Evolutionary conservation across 352 stramenopile genomes (phyloP), one percentile per base, ranked within the genome.

Genomic region (Pythium sukuiense): DNA sequence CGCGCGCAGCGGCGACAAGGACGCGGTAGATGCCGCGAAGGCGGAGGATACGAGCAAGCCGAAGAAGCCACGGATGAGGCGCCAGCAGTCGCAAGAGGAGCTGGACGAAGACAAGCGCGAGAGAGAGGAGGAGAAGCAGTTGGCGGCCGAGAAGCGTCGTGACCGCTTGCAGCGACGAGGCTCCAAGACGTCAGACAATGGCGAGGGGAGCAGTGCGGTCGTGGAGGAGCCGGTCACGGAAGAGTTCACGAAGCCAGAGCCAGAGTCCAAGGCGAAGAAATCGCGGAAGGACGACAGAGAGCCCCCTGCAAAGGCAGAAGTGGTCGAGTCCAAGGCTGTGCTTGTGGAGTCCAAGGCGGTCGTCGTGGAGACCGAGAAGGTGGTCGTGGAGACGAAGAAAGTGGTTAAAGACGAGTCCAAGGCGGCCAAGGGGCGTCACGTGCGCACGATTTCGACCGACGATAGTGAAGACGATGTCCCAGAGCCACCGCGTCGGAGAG

Each of bases 11-110:
- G 58, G 26, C 18, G 37, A 60, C 0, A 11, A 33, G 29, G 37
- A 35, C 8, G 37, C 35, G 35, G 35, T 61, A 39, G n/a, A 49
- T 2, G 24, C 29, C 0, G 6, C 13, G 14, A 12, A 2, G 53
- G 26, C 26, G 14, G 49, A 33, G 27, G 30, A 59, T n/a, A 18
- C 50, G 3, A 35, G 32, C 32, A 35, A 43, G 52, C 26, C 52
- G n/a, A 67, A 60, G 50, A 7, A 12, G 32, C 53, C 53, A 29
- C 61, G 52, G 16, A 32, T 56, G 54, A 62, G 41, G 53, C 32
- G 43, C 1, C 46, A 62, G 24, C 37, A 52, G 13, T 63, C 62
- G 16, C 41, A 24, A 12, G 53, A 61, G 4, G 24, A 39, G 27
- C 33, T 58, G 2, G 55, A 55, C 29, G 64, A 65, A n/a, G 29